Conservation (phyloP, 2,329 filamentous ascomycete species). For the Fusarium papillatum region DNA sequence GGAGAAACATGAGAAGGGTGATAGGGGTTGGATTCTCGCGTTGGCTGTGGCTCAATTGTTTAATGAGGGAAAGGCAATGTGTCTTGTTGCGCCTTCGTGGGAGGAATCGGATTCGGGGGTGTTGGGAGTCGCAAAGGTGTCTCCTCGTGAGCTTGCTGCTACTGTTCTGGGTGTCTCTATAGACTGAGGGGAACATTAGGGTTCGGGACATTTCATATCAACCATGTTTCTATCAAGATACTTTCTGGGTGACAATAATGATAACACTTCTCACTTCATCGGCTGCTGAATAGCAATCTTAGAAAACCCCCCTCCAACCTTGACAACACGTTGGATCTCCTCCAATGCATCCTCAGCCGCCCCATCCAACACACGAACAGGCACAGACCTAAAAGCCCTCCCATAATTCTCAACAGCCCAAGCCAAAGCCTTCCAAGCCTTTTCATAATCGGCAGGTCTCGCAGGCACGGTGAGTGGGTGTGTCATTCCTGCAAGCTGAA, state of each 20-base stretch:
- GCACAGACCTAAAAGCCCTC: not conserved
- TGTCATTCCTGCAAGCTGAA: not conserved
- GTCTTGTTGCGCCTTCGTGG: conserved; percentile 18
- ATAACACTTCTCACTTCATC: not conserved
- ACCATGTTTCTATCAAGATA: not conserved
- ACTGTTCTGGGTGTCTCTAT: not conserved
- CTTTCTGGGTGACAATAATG: not conserved
- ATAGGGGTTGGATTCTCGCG: conserved; percentile 27
- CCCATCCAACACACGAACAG: not conserved
- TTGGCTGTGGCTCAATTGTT: conserved; percentile 31
- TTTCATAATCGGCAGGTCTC: not conserved
- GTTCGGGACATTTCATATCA: not conserved
- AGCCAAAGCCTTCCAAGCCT: conserved; percentile 2
- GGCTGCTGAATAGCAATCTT: not conserved
- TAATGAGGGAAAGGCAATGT: conserved; percentile 3
- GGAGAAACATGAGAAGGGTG: conserved; percentile 5
- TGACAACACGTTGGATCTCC: not conserved
- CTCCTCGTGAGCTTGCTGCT: conserved; percentile 1
- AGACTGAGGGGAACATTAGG: not conserved
- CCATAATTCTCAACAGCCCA: conserved; percentile 9
- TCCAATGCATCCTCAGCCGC: not conserved
- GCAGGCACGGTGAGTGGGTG: not conserved
- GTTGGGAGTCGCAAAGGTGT: conserved; percentile 6
- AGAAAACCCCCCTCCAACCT: not conserved
- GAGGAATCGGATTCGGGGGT: conserved; percentile 26